phyloP scores from a whole-genome alignment of 805 yeast genomes.

The Starmerella kuoi region DNA sequence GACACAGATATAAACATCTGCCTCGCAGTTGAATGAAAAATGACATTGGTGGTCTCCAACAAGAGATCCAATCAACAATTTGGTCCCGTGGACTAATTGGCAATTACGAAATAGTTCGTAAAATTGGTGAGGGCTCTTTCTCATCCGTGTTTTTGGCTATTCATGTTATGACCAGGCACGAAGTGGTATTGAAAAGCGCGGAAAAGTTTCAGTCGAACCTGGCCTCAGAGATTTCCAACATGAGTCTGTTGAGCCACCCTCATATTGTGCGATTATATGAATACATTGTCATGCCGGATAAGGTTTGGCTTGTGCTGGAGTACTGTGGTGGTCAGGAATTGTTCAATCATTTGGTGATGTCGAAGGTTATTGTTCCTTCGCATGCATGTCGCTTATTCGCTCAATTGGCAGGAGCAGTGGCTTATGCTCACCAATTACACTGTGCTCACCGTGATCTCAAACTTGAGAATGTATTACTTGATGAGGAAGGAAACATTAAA shows the following conservation, averaged over 20 bases:
- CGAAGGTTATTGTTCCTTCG: slow-evolving; percentile 23
- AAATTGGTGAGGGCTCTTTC: slow-evolving; percentile 79
- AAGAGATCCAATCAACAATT: slow-evolving; percentile 12
- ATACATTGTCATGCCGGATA: slow-evolving; percentile 64
- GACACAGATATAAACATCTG: no score
- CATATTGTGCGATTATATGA: slow-evolving; percentile 78
- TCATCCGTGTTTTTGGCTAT: slow-evolving; percentile 82
- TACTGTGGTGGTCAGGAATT: slow-evolving; percentile 53
- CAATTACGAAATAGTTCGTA: slow-evolving; percentile 57
- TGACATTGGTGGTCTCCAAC: slow-evolving; percentile 15
- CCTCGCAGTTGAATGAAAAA: slow-evolving; percentile 10
- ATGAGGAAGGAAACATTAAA: slow-evolving; percentile 68
- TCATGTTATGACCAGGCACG: slow-evolving; percentile 61
- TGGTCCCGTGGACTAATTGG: slow-evolving; percentile 40
- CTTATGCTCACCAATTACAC: slow-evolving; percentile 63
- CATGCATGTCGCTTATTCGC: slow-evolving; percentile 29
- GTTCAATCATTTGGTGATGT: slow-evolving; percentile 26
- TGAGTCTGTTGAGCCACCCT: slow-evolving; percentile 70
- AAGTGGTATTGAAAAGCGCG: slow-evolving; percentile 64
- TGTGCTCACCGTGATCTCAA: slow-evolving; percentile 73
- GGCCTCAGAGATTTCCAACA: slow-evolving; percentile 82
- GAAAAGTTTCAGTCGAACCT: slow-evolving; percentile 75
- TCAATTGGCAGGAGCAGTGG: slow-evolving; percentile 48
- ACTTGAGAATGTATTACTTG: slow-evolving; percentile 66
- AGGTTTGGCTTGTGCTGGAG: slow-evolving; percentile 79